Conservation (phyloP, 208 protist genomes). For the Acanthamoeba castellanii region DNA sequence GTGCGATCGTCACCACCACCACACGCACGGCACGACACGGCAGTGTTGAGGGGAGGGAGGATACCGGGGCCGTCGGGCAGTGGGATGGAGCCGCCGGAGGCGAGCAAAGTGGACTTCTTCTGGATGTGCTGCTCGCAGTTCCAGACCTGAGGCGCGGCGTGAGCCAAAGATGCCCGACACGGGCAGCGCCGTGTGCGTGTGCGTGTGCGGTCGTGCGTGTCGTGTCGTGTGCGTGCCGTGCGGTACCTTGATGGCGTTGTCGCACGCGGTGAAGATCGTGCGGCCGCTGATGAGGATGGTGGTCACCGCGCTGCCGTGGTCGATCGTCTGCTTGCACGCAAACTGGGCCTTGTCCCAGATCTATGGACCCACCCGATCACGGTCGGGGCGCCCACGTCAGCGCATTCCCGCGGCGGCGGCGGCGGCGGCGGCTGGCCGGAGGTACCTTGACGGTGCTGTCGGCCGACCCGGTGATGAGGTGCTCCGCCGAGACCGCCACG, state of each 20-base stretch:
- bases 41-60: not conserved
- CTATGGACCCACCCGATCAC: not conserved
- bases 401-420: too few relatives aligned
- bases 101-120: not conserved
- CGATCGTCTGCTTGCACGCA: slow-evolving; percentile 52
- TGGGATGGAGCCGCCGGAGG: not conserved
- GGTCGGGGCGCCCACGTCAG: not conserved
- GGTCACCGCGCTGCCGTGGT: not conserved
- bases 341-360: slow-evolving; percentile 65
- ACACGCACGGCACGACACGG: not conserved
- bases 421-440: not conserved
- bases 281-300: not conserved
- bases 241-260: not conserved
- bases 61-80: not conserved
- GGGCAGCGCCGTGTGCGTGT: too few relatives aligned
- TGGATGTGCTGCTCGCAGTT: not conserved
- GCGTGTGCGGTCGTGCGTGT: too few relatives aligned
- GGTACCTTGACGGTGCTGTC: slow-evolving; percentile 49
- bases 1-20: not conserved
- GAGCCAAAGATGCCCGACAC: too few relatives aligned
- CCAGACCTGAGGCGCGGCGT: not conserved
- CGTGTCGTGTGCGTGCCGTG: too few relatives aligned
- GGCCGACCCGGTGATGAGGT: slow-evolving; percentile 41
- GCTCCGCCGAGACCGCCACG: not conserved
- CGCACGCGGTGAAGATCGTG: not conserved